These are phyloP conservation scores for Chlorella vulgaris DNA, from an alignment of 139 green algal species.

Conservation along the genomic window DNA sequence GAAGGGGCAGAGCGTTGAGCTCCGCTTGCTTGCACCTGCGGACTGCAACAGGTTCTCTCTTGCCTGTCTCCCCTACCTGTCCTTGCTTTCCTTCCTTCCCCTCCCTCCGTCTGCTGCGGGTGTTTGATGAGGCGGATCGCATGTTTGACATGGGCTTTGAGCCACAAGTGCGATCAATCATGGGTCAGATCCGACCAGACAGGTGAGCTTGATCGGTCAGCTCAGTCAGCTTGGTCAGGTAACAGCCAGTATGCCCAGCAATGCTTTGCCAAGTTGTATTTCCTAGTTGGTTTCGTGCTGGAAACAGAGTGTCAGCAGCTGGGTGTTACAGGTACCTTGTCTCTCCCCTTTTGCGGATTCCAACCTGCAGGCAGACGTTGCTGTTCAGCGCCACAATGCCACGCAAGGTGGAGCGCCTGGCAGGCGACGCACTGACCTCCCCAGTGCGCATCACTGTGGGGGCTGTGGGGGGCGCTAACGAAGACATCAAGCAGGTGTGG, in stretches of 20 bases:
- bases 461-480: slow-evolving; percentile 72
- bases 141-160: slow-evolving; percentile 99
- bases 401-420: slow-evolving; percentile 76
- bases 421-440: slow-evolving; percentile 72
- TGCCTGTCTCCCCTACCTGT: not conserved
- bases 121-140: slow-evolving; percentile 97
- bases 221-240: no score
- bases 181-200: slow-evolving; percentile 87
- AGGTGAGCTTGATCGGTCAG: slow-evolving; percentile 24
- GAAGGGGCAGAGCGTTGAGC: no score
- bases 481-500: slow-evolving; percentile 69
- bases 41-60: not conserved
- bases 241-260: no score
- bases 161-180: slow-evolving; percentile 82
- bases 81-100: not conserved
- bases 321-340: not conserved
- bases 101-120: not conserved
- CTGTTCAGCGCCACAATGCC: slow-evolving; percentile 96
- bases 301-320: no score
- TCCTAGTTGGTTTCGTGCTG: no score
- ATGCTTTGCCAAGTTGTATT: no score
- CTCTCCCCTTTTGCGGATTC: not conserved
- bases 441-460: slow-evolving; percentile 80
- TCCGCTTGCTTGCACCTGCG: no score
- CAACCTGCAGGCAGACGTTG: slow-evolving; percentile 72